Evolutionary conservation across 2,329 filamentous ascomycete species (phyloP).

Genomic region (Thelonectria olida): DNA sequence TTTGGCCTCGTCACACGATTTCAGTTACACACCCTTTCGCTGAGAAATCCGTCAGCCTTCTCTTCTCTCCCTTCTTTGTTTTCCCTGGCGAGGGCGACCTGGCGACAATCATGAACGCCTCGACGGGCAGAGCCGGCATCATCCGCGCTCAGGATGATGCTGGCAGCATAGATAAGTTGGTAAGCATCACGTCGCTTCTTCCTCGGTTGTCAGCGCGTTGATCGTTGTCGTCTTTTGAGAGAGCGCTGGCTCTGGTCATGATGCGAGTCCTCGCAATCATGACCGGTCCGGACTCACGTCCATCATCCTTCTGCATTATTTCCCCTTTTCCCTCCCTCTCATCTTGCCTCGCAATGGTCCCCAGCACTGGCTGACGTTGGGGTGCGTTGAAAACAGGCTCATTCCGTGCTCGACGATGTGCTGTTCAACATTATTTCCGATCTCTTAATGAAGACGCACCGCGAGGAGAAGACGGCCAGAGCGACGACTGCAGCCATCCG

Average conservation of each 20-base stretch:
- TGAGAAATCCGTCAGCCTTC: slow-evolving; percentile 39
- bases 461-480: slow-evolving; percentile 80
- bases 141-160: slow-evolving; percentile 63
- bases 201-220: slow-evolving; percentile 4
- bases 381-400: slow-evolving; percentile 54
- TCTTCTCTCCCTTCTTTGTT: slow-evolving; percentile 29
- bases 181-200: slow-evolving; percentile 51
- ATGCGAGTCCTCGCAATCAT: not conserved
- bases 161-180: slow-evolving; percentile 66
- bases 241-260: slow-evolving; percentile 1
- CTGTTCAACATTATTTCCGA: slow-evolving; percentile 82
- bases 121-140: slow-evolving; percentile 65
- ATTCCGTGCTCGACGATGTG: slow-evolving; percentile 76
- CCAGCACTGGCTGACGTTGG: slow-evolving; percentile 27
- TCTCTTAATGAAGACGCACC: slow-evolving; percentile 77
- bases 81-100: slow-evolving; percentile 25
- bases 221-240: slow-evolving; percentile 17
- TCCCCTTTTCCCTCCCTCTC: not conserved
- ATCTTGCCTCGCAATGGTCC: not conserved
- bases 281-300: not conserved
- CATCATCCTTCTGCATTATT: not conserved
- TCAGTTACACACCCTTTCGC: slow-evolving; percentile 45
- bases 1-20: slow-evolving; percentile 46
- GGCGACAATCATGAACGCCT: slow-evolving; percentile 49
- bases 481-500: slow-evolving; percentile 71